These are phyloP conservation scores for Paecilomyces fulvus DNA, from an alignment of 2,329 filamentous ascomycete species.

Conservation along the genomic window DNA sequence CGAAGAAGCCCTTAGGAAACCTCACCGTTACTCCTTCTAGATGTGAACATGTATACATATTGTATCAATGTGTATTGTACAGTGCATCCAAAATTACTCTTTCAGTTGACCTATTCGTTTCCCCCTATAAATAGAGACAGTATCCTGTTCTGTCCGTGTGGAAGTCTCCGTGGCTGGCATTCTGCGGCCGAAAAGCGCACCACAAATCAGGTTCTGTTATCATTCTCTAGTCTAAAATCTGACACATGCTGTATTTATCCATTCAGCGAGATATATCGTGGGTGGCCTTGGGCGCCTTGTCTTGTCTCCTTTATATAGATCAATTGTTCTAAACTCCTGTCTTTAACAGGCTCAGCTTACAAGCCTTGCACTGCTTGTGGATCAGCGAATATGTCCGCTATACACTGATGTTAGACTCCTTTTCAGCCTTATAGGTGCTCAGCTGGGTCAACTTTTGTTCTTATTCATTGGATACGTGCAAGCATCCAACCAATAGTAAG, in stretches of 20 bases:
- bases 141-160: no score
- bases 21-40: no score
- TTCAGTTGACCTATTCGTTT: no score
- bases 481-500: background rate
- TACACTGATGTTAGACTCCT: background rate
- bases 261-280: background rate
- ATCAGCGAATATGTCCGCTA: background rate
- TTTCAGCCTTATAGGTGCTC: background rate
- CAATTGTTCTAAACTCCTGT: background rate
- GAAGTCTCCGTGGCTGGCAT: background rate
- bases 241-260: background rate
- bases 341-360: background rate
- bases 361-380: background rate
- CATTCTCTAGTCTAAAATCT: background rate
- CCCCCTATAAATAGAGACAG: no score
- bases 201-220: background rate
- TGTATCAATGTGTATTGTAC: no score
- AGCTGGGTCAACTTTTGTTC: background rate
- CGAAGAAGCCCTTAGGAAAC: no score
- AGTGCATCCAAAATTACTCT: no score
- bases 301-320: background rate
- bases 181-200: background rate
- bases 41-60: no score
- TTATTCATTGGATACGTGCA: background rate
- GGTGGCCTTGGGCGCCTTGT: background rate